phyloP scores from a whole-genome alignment of 106 monocot species.

The Dendrobium catenatum region DNA sequence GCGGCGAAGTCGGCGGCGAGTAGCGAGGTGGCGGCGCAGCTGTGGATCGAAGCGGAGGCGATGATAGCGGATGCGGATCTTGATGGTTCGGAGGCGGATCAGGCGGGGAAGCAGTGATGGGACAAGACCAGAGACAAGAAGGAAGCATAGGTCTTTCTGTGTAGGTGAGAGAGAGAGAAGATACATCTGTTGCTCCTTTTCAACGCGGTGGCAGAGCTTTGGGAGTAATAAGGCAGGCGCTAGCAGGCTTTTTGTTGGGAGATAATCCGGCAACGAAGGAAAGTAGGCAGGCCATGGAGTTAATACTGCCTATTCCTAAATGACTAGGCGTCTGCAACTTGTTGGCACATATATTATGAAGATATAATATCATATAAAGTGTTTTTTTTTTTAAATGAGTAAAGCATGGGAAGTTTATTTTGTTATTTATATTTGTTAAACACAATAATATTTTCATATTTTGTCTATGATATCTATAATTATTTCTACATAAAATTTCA shows the following conservation, averaged over 20 bases:
- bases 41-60: slow-evolving; percentile 32
- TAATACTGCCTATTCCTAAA: background rate
- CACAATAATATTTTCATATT: too few species aligned
- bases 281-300: background rate
- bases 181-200: background rate
- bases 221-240: background rate
- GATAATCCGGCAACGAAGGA: background rate
- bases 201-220: background rate
- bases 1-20: slow-evolving; percentile 15
- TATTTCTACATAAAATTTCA: too few species aligned
- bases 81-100: background rate
- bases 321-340: too few species aligned
- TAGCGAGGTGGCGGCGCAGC: slow-evolving; percentile 16
- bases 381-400: too few species aligned
- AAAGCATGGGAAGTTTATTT: too few species aligned
- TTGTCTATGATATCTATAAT: too few species aligned
- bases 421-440: too few species aligned
- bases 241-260: background rate
- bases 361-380: too few species aligned
- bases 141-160: background rate
- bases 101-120: background rate
- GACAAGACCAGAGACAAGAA: background rate
- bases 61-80: slow-evolving; percentile 9
- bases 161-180: background rate
- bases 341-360: too few species aligned